These are phyloP conservation scores for Ormosia semicastrata DNA, from an alignment of 306 rosid species.

Conservation along the genomic window DNA sequence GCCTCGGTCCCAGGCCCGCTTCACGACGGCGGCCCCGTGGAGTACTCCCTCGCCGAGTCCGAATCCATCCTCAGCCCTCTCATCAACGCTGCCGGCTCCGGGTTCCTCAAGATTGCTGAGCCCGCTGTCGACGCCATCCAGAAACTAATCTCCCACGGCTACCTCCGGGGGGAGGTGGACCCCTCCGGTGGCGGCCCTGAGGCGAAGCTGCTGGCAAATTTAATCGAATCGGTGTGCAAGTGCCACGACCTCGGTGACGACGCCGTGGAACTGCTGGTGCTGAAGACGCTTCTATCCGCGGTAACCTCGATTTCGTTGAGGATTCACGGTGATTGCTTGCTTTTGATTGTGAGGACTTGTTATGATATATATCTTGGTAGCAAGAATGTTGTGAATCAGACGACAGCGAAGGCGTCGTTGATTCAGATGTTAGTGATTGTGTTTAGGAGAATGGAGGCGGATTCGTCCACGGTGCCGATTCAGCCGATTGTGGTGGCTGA, in stretches of 20 bases:
- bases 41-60: conserved; percentile 73
- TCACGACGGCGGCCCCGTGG: conserved; percentile 67
- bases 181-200: conserved; percentile 59
- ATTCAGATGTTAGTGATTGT: conserved; percentile 97
- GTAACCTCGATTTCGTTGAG: conserved; percentile 93
- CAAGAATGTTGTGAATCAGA: conserved; percentile 89
- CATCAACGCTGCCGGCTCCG: conserved; percentile 71
- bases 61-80: conserved; percentile 81
- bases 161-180: conserved; percentile 93
- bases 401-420: conserved; percentile 94
- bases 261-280: conserved; percentile 74
- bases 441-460: conserved; percentile 98
- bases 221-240: conserved; percentile 90
- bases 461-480: conserved; percentile 91
- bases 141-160: conserved; percentile 80
- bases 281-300: conserved; percentile 89
- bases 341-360: conserved; percentile 86
- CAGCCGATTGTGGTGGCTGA: conserved; percentile 99
- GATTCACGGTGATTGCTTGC: conserved; percentile 94
- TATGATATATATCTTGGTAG: conserved; percentile 87
- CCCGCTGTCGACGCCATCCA: conserved; percentile 90
- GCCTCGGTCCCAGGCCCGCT: conserved; percentile 71
- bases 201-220: conserved; percentile 67
- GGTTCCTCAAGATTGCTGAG: conserved; percentile 87
- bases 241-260: conserved; percentile 90